Base-by-base conservation (phyloP, 768 basidiomycete genomes). In the Boletus sp. region DNA sequence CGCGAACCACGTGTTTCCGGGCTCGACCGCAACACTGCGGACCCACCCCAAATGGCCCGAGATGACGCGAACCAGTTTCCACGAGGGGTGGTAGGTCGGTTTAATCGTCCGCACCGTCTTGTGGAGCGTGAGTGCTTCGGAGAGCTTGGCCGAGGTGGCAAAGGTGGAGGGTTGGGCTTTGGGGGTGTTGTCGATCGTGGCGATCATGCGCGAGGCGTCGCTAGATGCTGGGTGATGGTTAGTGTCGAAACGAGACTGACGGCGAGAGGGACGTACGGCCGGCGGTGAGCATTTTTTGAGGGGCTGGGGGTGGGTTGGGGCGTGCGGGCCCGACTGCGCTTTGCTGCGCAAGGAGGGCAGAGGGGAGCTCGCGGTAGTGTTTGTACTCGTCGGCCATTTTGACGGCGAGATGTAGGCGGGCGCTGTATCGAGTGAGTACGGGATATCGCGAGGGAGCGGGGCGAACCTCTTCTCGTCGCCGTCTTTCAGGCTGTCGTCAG, bases 31-130 rank as follows among this genome's bases (percentile, higher is more conserved):
- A 15, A 91, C 89, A 64, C 89, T 88, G 53, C 97, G 83, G 15
- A 99, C 96, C 97, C 97, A 99, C 10, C 97, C 97, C 56, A 99
- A 72, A 73, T 99, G 96, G 0, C 97, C 97, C 1, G 94, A 97
- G 54, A 99, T 98, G 62, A 99, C 97, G 46, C 96, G 88, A 58
- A 86, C 79, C 47, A 99, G 85, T 71, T 97, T 97, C 97, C 96
- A 98, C 59, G 85, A 89, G 7, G 97, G 83, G 64, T 99, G 97
- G 67, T 93, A 98, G 13, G 88, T 90, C 7, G 97, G 97, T 70
- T 98, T 97, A 66, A 98, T 83, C 8, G 90, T 93, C 33, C 94
- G 83, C 4, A 88, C 90, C 32, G 94, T 94, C 74, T 98, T 98
- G 74, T 96, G 93, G 17, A 93, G 81, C 48, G 86, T 84, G 47